Evolutionary conservation across 140 eudicot genomes (phyloP), one percentile per base, ranked within the genome.

Genomic region (Bidens hawaiensis): DNA sequence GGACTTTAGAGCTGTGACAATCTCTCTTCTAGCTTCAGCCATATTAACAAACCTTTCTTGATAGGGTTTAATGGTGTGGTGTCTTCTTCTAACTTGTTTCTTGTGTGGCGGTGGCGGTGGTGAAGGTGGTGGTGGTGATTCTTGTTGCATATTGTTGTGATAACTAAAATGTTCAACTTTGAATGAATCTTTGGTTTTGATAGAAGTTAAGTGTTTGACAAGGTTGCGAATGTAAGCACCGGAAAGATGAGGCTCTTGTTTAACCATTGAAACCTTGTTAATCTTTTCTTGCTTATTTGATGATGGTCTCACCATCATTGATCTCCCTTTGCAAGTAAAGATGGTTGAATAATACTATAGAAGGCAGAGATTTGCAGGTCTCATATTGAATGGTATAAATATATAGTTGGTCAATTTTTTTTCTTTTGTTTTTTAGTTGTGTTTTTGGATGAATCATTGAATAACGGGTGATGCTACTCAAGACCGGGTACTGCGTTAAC

Each of bases 11-110:
- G 95, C 97, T 0, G 97, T 83, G 54, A 86, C 95, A 49, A 90
- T 90, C 65, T 90, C 97, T 53, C 79, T 72, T 26, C 97, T 69
- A 5, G 97, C 97, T 71, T 90, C 97, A 7, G 97, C 97, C 97
- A 90, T 90, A 64, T 90, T 86, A 3, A 90, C 82, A n/a, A 90
- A 85, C 79, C 89, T 68, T 57, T 86, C 90, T 72, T 90, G 97
- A 62, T 90, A 90, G 51, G 97, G 97, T 78, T 85, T 81, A 54
- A 71, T 79, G 24, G 97, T 86, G 71, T 83, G 95, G 21, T 81
- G 94, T 55, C 97, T 73, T 62, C 97, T 76, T 49, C 95, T 82
- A 4, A 86, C 88, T 73, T 86, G 94, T 45, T 86, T 90, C 63
- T 79, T 86, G 57, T 71, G 82, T 24, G 47, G 81, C 6, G 84